These are phyloP conservation scores for Haplosporangium sp. DNA, from an alignment of 371 early-diverging fungal genomes.

Conservation along the genomic window DNA sequence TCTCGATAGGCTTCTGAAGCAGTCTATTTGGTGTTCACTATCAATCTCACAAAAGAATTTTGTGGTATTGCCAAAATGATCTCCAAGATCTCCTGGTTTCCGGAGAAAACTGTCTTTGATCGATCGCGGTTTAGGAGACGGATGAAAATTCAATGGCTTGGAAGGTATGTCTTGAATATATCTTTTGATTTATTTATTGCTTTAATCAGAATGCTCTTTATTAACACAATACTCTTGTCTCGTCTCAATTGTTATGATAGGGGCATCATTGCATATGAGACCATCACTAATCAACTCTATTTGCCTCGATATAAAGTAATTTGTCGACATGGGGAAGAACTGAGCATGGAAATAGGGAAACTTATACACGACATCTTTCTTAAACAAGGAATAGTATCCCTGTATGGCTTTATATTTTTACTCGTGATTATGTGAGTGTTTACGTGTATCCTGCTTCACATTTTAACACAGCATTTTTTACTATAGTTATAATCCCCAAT, in stretches of 20 bases:
- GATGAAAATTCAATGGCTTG: slow-evolving; percentile 31
- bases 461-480: too few relatives aligned
- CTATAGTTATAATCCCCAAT: too few relatives aligned
- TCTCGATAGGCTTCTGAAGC: slow-evolving; percentile 3
- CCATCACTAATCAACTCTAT: neutral
- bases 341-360: slow-evolving; percentile 4
- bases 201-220: neutral
- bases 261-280: slow-evolving; percentile 8
- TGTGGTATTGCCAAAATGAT: slow-evolving; percentile 35
- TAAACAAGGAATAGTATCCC: neutral
- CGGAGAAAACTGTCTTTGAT: slow-evolving; percentile 30
- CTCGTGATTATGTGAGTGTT: too few relatives aligned
- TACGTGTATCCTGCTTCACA: neutral
- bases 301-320: slow-evolving; percentile 18
- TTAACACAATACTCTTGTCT: neutral
- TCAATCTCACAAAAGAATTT: slow-evolving; percentile 15
- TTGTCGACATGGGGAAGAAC: slow-evolving; percentile 24
- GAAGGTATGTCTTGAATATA: slow-evolving; percentile 4
- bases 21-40: slow-evolving; percentile 27
- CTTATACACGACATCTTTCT: slow-evolving; percentile 10
- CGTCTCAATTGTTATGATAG: neutral
- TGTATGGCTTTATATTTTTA: neutral
- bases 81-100: slow-evolving; percentile 30
- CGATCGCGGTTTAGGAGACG: slow-evolving; percentile 15
- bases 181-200: neutral